Evolutionary conservation across 495 filamentous ascomycete genomes (phyloP).

Genomic region (Peziza echinospora): DNA sequence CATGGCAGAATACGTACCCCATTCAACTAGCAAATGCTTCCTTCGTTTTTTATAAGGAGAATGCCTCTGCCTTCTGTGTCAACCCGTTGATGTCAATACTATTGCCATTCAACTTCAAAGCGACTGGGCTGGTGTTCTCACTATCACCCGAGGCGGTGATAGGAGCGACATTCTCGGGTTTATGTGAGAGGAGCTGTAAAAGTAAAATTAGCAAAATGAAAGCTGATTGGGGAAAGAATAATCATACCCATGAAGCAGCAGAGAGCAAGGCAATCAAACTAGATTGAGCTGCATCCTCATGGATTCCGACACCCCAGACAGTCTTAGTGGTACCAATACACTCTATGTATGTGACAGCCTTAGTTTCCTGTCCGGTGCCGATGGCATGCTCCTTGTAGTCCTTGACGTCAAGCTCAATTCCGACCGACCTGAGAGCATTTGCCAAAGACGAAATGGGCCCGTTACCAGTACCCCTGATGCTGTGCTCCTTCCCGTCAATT

Average conservation of each 20-base stretch:
- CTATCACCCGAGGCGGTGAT: background rate
- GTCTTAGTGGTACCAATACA: constrained; percentile 34
- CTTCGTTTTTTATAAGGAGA: too few relatives aligned
- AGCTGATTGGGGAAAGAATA: constrained; percentile 5
- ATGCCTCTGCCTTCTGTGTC: background rate
- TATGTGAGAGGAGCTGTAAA: background rate
- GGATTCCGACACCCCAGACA: constrained; percentile 92
- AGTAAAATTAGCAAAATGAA: background rate
- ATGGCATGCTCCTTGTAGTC: constrained; percentile 97
- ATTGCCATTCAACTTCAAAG: background rate
- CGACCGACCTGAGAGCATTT: constrained; percentile 57
- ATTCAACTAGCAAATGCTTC: too few relatives aligned
- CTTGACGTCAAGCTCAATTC: constrained; percentile 73
- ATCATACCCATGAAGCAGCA: constrained; percentile 76
- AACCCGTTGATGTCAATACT: background rate
- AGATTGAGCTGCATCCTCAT: constrained; percentile 84
- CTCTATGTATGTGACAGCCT: constrained; percentile 87
- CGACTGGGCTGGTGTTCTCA: background rate
- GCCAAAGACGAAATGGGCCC: constrained; percentile 79
- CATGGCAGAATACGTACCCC: too few relatives aligned
- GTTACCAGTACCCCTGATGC: constrained; percentile 60
- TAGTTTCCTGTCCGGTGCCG: constrained; percentile 53
- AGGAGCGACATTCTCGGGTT: background rate
- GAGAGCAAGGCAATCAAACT: constrained; percentile 73
- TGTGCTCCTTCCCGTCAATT: constrained; percentile 60